Conservation (phyloP, 2,329 filamentous ascomycete species). For the Exophiala lecanii-corni region DNA sequence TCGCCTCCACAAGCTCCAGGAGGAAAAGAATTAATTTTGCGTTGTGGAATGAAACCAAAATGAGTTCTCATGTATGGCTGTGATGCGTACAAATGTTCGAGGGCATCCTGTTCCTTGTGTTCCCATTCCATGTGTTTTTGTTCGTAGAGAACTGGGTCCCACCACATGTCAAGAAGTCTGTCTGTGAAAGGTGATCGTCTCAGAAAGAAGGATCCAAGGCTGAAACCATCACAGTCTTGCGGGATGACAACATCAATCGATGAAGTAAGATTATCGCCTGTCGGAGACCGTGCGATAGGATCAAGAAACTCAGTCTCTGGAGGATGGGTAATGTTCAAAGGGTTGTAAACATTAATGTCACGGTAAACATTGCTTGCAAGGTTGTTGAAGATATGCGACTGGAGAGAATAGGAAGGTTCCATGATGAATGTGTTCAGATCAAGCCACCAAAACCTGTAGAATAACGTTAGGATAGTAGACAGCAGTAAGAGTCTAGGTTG, state of each 20-base stretch:
- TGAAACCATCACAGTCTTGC: constrained; percentile 95
- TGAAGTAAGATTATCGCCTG: constrained; percentile 69
- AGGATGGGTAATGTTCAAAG: constrained; percentile 87
- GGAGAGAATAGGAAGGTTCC: constrained; percentile 87
- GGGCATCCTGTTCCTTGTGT: constrained; percentile 94
- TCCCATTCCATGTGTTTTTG: constrained; percentile 99
- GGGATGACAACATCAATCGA: constrained; percentile 86
- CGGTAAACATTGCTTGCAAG: constrained; percentile 74
- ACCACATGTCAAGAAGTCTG: constrained; percentile 90
- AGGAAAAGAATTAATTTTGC: constrained; percentile 92
- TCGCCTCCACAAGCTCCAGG: constrained; percentile 69
- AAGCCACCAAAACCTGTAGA: constrained; percentile 91
- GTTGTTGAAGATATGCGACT: constrained; percentile 82
- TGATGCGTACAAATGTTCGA: constrained; percentile 84
- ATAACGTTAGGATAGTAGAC: neutral
- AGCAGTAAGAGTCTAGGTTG: neutral
- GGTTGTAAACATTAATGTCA: constrained; percentile 95
- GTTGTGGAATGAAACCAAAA: constrained; percentile 82
- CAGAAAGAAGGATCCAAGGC: constrained; percentile 91
- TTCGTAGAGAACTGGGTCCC: constrained; percentile 96
- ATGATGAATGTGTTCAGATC: constrained; percentile 97
- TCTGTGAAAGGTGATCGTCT: constrained; percentile 84
- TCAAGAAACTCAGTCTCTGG: constrained; percentile 72
- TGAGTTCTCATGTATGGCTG: constrained; percentile 92
- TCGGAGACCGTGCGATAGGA: constrained; percentile 61